A percentile compares a stretch with the other conserved stretches of the same genome.
These are phyloP conservation scores for Colletotrichum chlorophyti DNA, from an alignment of 2,329 filamentous ascomycete genomes.

Conservation along the genomic window DNA sequence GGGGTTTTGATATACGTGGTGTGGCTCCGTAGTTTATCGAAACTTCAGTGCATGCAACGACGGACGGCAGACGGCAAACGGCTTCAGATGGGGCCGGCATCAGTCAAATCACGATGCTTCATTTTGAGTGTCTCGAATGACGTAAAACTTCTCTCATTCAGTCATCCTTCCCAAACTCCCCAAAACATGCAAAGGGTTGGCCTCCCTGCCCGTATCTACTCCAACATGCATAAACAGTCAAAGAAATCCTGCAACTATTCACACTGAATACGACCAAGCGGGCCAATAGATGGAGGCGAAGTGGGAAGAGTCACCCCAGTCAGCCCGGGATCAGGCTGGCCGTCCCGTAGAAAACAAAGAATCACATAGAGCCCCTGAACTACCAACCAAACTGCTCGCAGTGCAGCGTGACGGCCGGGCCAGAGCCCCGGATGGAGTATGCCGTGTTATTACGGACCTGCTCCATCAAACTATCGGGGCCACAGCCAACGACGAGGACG, in stretches of 20 bases:
- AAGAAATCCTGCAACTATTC: constrained; percentile 5
- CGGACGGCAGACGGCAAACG: too few species aligned
- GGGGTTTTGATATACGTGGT: too few species aligned
- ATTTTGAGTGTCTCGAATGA: background rate
- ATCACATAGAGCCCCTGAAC: background rate
- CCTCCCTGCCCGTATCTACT: constrained; percentile 16
- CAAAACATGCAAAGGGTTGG: background rate
- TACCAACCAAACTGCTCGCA: constrained; percentile 56
- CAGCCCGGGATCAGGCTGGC: too few species aligned
- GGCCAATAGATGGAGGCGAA: background rate
- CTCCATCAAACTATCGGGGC: constrained; percentile 49
- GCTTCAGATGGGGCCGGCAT: background rate
- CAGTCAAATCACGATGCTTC: background rate
- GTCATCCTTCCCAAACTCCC: background rate
- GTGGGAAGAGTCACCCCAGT: too few species aligned
- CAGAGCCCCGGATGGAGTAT: constrained; percentile 44
- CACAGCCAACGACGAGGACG: constrained; percentile 53
- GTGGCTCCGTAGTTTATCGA: too few species aligned
- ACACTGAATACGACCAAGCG: constrained; percentile 3
- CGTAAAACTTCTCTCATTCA: background rate
- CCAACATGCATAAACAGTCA: background rate
- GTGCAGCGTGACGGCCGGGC: constrained; percentile 54
- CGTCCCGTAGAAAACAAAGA: too few species aligned
- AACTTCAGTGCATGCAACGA: too few species aligned
- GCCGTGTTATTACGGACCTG: constrained; percentile 49